phyloP scores from a whole-genome alignment of 1,284 basidiomycete species.

The Ceratobasidium sp. region DNA sequence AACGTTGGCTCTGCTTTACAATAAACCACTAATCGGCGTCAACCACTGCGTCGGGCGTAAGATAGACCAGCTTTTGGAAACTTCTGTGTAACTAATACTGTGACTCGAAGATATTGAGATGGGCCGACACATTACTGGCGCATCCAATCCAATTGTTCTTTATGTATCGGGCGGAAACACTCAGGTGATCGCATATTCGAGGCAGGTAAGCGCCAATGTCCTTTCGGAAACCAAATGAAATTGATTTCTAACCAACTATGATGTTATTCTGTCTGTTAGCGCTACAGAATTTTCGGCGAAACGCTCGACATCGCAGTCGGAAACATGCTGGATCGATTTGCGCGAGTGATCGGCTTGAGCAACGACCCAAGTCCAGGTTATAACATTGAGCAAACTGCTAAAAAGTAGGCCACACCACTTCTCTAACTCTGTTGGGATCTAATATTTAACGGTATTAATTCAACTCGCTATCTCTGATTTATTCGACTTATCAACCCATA shows the following conservation, averaged over 20 bases:
- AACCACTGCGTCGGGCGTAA: conserved; percentile 98
- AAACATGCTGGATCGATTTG: conserved; percentile 98
- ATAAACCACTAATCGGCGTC: conserved; percentile 94
- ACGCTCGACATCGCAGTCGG: conserved; percentile 99
- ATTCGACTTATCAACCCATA: conserved; percentile 42
- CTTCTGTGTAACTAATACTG: conserved; percentile 21
- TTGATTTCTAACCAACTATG: background rate
- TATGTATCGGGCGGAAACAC: conserved; percentile 99
- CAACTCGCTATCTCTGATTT: background rate
- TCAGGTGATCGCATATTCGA: conserved; percentile 98
- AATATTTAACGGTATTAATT: no score
- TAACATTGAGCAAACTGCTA: conserved; percentile 97
- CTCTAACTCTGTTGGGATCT: conserved; percentile 28
- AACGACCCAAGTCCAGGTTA: conserved; percentile 99
- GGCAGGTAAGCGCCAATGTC: conserved; percentile 61
- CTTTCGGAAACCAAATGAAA: conserved; percentile 18
- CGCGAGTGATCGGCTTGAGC: conserved; percentile 92
- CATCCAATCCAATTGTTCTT: conserved; percentile 94
- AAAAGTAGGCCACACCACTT: conserved; percentile 66
- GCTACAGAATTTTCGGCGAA: conserved; percentile 99
- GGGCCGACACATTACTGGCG: conserved; percentile 94
- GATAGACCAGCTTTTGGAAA: conserved; percentile 53
- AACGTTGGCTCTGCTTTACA: conserved; percentile 86
- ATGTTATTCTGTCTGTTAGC: conserved; percentile 48
- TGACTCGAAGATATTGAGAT: conserved; percentile 90